Base-by-base conservation (phyloP, 2,329 filamentous ascomycete genomes). In the Cladobotryum mycophilum region DNA sequence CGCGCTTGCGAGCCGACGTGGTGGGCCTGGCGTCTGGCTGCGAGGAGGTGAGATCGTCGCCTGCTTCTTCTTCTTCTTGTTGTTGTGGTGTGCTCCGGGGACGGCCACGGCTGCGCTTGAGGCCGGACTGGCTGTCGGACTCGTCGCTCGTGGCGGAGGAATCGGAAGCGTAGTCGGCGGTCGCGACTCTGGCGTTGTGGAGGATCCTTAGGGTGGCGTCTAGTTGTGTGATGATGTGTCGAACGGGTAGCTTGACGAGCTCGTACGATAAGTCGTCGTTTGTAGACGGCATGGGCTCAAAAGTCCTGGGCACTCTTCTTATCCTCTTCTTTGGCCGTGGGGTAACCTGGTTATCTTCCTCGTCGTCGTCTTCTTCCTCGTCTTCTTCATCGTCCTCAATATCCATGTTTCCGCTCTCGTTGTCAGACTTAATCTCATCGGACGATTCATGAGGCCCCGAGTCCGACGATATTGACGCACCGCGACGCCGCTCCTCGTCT, bases 121-220 rank as follows among this genome's bases (percentile, higher is more conserved):
- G 17, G 6, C 59, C 56, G 9, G 55, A 55, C 14, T 58, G 55
- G 22, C 58, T 59, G 45, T 70, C 67, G 4, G 63, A 66, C 20
- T 69, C 60, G 6, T 69, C 67, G 36, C 68, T 67, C 5, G 69
- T 70, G 22, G 64, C 67, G 45, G 71, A 69, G 56, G 72, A 69
- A 56, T 70, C 65, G 40, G 69, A 69, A 50, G 68, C 56, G 48
- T 68, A 57, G 55, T 57, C 71, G 49, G 70, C 69, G 18, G 64
- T 59, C 3, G 81, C 76, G 41, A 79, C 70, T 36, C 85, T 79
- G 1, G 80, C 76, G 52, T 84, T 80, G 62, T 91, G 88, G 13
- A 97, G 73, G 3, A 84, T 80, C 30, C 76, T 72, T 5, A 96
- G 76, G 1, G 92, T 75, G 5, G 73, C 66, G 58, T 96, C 89